These are phyloP conservation scores for Kernera saxatilis DNA, from an alignment of 345 rosid species.

Conservation along the genomic window DNA sequence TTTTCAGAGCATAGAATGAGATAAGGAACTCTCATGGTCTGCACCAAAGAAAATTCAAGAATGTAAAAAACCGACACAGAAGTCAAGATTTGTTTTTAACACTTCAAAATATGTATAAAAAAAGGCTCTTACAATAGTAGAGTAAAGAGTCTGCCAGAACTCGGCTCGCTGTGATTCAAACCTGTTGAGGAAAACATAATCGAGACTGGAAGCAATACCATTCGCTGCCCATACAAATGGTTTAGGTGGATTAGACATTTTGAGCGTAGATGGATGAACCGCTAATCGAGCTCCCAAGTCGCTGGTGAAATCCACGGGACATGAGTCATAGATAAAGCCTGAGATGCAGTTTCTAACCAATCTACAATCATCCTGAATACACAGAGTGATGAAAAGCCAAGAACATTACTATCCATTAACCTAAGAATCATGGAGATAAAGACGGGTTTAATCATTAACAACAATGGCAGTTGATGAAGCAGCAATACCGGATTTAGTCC, in stretches of 20 bases:
- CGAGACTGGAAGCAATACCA: constrained; percentile 67
- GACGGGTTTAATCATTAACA: background rate
- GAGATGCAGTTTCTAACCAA: constrained; percentile 68
- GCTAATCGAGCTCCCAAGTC: constrained; percentile 66
- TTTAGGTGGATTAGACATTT: constrained; percentile 66
- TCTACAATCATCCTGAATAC: constrained; percentile 59
- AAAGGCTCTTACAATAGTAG: constrained; percentile 64
- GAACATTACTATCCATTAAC: background rate
- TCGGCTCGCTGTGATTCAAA: constrained; percentile 90
- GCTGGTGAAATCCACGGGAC: constrained; percentile 87
- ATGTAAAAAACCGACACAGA: background rate
- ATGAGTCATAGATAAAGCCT: constrained; percentile 75
- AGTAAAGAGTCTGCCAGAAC: constrained; percentile 91
- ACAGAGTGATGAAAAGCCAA: background rate
- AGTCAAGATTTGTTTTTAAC: background rate
- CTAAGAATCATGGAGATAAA: background rate
- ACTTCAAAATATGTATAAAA: background rate
- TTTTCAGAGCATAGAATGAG: constrained; percentile 73
- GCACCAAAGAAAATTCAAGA: constrained; percentile 17
- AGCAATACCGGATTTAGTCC: constrained; percentile 44
- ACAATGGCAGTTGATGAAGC: background rate
- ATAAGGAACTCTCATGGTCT: constrained; percentile 76
- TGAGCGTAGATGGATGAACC: constrained; percentile 73
- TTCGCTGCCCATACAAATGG: constrained; percentile 67
- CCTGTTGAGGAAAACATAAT: constrained; percentile 73